Percentiles rank a stretch among this genome's conserved stretches.
phyloP scores from a whole-genome alignment of 139 green algal species.

The Closterium sp. region DNA sequence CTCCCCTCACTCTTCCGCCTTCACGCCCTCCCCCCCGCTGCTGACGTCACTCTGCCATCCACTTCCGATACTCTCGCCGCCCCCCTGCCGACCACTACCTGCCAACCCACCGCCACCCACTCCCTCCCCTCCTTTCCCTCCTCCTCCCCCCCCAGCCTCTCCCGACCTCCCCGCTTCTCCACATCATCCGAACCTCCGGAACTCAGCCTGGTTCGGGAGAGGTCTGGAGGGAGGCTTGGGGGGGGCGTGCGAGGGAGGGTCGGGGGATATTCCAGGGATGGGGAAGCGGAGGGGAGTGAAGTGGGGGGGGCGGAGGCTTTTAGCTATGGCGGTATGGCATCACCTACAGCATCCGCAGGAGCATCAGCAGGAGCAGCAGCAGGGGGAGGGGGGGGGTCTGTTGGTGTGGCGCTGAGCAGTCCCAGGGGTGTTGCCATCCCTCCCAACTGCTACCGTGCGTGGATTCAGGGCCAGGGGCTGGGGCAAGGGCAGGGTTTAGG shows the following conservation, averaged over 20 bases:
- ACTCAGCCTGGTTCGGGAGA: background rate
- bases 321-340: background rate
- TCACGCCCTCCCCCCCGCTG: background rate
- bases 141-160: background rate
- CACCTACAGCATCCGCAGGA: background rate
- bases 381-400: too few relatives aligned
- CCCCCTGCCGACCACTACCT: background rate
- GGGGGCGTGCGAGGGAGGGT: too few relatives aligned
- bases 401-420: background rate
- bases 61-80: background rate
- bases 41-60: background rate
- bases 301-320: background rate
- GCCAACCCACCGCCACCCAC: background rate
- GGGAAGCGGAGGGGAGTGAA: background rate
- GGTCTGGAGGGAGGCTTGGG: background rate
- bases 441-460: background rate
- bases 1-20: background rate
- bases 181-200: background rate
- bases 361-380: background rate
- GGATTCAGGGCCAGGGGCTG: background rate
- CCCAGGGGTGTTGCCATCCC: background rate
- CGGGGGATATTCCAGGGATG: background rate
- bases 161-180: background rate
- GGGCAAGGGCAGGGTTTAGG: background rate
- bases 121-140: background rate